These are phyloP conservation scores for Eutrema heterophyllum DNA, from an alignment of 345 rosid genomes.

Conservation along the genomic window DNA sequence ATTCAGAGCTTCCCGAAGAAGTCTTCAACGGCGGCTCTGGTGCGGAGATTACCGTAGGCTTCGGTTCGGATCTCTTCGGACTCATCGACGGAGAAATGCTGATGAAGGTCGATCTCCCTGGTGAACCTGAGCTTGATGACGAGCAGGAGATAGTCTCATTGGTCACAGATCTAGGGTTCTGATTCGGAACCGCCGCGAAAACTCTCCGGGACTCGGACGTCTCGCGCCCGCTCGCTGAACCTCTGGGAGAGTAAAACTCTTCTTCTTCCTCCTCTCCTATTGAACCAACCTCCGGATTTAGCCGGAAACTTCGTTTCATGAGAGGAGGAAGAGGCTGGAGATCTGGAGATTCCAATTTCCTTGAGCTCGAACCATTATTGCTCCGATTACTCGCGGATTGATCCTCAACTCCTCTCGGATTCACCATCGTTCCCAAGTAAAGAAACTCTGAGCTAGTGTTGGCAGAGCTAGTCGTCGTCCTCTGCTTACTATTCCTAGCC, in stretches of 20 bases:
- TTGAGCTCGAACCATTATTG: conserved; percentile 37
- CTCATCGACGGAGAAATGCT: conserved; percentile 85
- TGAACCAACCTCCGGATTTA: conserved; percentile 46
- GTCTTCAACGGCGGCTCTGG: conserved; percentile 21
- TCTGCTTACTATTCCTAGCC: conserved; percentile 35
- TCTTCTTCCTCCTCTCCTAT: conserved; percentile 69
- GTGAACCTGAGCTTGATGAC: conserved; percentile 72
- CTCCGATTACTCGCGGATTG: conserved; percentile 25
- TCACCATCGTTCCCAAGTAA: conserved; percentile 67
- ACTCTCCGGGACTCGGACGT: conserved; percentile 64
- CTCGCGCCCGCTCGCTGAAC: conserved; percentile 58
- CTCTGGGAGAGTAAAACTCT: conserved; percentile 91
- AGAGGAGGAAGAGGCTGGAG: conserved; percentile 92
- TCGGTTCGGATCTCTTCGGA: conserved; percentile 51
- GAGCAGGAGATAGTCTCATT: conserved; percentile 49
- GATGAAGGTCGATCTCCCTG: conserved; percentile 66
- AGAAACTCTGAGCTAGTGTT: conserved; percentile 81
- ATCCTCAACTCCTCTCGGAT: conserved; percentile 40
- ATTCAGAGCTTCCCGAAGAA: conserved; percentile 17
- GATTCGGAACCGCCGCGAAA: conserved; percentile 33
- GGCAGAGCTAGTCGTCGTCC: conserved; percentile 28
- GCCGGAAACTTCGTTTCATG: conserved; percentile 43
- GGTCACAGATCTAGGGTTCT: conserved; percentile 37
- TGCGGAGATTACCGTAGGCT: conserved; percentile 21
- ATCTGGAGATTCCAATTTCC: conserved; percentile 87